These are phyloP conservation scores for Exophiala lecanii-corni DNA, from an alignment of 2,329 filamentous ascomycete species.

Conservation along the genomic window DNA sequence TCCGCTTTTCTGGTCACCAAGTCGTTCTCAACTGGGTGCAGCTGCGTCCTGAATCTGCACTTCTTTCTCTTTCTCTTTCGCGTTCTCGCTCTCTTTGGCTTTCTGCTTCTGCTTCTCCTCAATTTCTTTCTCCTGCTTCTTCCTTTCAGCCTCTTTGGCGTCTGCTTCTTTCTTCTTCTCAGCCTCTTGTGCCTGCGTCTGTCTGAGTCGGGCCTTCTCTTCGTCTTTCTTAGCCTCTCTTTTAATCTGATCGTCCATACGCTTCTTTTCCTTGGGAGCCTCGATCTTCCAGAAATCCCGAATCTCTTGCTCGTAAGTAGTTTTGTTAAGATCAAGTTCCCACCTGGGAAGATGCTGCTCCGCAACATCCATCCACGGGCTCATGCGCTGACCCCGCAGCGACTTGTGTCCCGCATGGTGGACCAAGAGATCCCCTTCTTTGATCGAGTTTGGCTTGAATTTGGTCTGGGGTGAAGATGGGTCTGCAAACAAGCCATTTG, in stretches of 20 bases:
- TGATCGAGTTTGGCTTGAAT: slow-evolving; percentile 5
- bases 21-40: no score
- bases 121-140: neutral
- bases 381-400: slow-evolving; percentile 29
- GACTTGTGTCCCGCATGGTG: slow-evolving; percentile 31
- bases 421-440: slow-evolving; percentile 31
- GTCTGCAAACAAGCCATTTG: slow-evolving; percentile 9
- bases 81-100: neutral
- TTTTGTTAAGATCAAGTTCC: slow-evolving; percentile 26
- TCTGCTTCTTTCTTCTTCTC: slow-evolving; percentile 2
- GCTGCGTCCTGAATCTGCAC: no score
- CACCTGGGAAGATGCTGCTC: slow-evolving; percentile 26
- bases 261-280: slow-evolving; percentile 10
- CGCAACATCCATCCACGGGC: slow-evolving; percentile 29
- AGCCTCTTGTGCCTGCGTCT: neutral
- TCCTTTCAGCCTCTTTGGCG: neutral
- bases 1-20: no score
- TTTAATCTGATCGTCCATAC: slow-evolving; percentile 7
- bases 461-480: slow-evolving; percentile 11
- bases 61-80: neutral
- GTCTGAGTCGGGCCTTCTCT: slow-evolving; percentile 3
- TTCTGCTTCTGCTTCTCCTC: slow-evolving; percentile 1
- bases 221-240: slow-evolving; percentile 3
- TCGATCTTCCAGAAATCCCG: slow-evolving; percentile 32
- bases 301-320: slow-evolving; percentile 24